Percentiles rank a stretch among this genome's conserved stretches.
Conservation (phyloP, 345 rosid genomes). For the Eucalyptus cloeziana region DNA sequence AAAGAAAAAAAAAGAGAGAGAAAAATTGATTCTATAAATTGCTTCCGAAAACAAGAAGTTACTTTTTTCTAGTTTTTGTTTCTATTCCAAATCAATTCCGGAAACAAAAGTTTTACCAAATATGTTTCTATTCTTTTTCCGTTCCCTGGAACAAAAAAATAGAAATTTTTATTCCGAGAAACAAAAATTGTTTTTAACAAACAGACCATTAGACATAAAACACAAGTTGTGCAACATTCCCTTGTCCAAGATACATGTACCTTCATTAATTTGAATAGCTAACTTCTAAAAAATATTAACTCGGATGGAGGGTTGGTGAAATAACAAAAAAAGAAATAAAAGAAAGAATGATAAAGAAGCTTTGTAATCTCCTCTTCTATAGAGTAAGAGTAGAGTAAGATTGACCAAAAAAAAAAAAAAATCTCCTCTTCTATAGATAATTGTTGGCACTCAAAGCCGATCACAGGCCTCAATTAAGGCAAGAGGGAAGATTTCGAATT, state of each 20-base stretch:
- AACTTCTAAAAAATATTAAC: too few species aligned
- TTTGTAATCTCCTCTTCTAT: background rate
- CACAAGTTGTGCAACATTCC: background rate
- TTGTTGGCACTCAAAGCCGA: background rate
- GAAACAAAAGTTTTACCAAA: too few species aligned
- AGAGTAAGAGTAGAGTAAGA: rapidly evolving
- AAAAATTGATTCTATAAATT: too few species aligned
- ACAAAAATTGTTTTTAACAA: too few species aligned
- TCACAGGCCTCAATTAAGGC: background rate
- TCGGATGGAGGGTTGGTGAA: background rate
- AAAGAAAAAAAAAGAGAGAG: too few species aligned
- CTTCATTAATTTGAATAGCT: background rate
- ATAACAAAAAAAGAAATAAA: background rate
- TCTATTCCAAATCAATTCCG: too few species aligned
- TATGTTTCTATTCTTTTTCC: too few species aligned
- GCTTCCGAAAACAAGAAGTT: too few species aligned
- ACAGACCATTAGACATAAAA: background rate
- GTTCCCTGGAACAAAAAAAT: too few species aligned
- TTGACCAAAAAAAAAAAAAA: background rate
- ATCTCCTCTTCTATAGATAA: background rate
- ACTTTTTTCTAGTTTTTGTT: too few species aligned
- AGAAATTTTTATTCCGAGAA: too few species aligned
- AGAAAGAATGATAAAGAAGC: background rate
- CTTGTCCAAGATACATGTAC: background rate
- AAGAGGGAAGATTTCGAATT: background rate